phyloP scores from a whole-genome alignment of 176 grass and related monocot species.

The Carex myosuroides region DNA sequence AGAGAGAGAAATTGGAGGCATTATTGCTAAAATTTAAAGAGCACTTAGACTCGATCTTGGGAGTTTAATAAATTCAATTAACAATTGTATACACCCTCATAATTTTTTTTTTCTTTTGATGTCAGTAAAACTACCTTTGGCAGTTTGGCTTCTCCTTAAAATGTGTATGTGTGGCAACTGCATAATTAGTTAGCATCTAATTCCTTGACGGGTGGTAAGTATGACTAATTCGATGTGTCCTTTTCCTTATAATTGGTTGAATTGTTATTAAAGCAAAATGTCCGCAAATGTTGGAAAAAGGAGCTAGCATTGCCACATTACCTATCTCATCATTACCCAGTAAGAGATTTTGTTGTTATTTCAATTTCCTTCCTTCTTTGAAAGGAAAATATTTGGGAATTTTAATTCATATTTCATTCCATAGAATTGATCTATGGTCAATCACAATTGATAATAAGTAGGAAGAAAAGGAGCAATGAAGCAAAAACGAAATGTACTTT shows the following conservation, averaged over 20 bases:
- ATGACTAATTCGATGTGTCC: not conserved
- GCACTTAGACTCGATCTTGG: not conserved
- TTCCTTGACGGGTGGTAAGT: not conserved
- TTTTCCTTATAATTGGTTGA: not conserved
- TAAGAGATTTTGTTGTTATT: not conserved
- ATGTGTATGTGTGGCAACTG: not conserved
- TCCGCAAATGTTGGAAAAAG: not conserved
- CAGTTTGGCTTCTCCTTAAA: not conserved
- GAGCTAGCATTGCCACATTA: not conserved
- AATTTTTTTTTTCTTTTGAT: not conserved
- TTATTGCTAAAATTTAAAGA: not conserved
- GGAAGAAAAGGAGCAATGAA: not conserved
- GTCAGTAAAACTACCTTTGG: not conserved
- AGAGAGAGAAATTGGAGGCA: not conserved
- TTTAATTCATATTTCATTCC: not conserved
- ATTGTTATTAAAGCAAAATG: not conserved
- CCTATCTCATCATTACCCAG: not conserved
- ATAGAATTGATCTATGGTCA: not conserved
- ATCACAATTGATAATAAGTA: not conserved
- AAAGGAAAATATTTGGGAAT: not conserved
- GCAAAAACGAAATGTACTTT: constrained; percentile 47
- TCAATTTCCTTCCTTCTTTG: not conserved
- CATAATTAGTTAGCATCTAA: not conserved
- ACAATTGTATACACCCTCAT: not conserved
- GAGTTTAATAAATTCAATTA: not conserved